Evolutionary conservation across 2,329 filamentous ascomycete species (phyloP).

Genomic region (Penicillium freii): DNA sequence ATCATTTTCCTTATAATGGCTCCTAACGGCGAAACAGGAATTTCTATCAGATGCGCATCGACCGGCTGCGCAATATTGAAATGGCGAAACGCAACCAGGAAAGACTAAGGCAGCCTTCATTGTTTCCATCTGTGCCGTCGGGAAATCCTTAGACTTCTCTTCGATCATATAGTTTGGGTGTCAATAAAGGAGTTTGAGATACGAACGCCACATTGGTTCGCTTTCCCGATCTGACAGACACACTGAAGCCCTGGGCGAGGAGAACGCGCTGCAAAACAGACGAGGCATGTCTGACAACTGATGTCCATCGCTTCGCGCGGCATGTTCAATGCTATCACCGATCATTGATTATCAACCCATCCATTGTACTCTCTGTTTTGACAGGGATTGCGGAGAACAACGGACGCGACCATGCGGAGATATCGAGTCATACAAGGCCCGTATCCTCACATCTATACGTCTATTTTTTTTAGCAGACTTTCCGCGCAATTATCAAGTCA

Average conservation of each 20-base stretch:
- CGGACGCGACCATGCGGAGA: not conserved
- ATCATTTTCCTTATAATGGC: not conserved
- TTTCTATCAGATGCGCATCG: conserved; percentile 82
- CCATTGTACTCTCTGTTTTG: not conserved
- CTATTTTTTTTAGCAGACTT: not conserved
- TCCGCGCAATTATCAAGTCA: not conserved
- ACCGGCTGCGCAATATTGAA: conserved; percentile 75
- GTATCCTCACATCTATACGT: not conserved
- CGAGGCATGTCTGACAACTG: not conserved
- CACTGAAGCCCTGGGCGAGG: not conserved
- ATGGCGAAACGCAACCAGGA: conserved; percentile 78
- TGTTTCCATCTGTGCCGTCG: conserved; percentile 83
- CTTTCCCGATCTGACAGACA: not conserved
- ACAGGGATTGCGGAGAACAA: not conserved
- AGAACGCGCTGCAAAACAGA: not conserved
- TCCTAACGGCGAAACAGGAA: conserved; percentile 51
- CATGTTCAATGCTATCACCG: not conserved
- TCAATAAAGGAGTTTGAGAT: not conserved
- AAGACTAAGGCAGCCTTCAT: conserved; percentile 70
- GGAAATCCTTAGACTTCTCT: conserved; percentile 39
- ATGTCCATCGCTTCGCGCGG: not conserved
- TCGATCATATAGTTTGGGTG: not conserved
- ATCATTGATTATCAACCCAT: not conserved
- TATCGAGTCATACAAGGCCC: not conserved
- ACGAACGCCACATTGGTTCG: not conserved